Conservation (phyloP, 768 basidiomycete species). For the Hortiboletus flavorubellus region DNA sequence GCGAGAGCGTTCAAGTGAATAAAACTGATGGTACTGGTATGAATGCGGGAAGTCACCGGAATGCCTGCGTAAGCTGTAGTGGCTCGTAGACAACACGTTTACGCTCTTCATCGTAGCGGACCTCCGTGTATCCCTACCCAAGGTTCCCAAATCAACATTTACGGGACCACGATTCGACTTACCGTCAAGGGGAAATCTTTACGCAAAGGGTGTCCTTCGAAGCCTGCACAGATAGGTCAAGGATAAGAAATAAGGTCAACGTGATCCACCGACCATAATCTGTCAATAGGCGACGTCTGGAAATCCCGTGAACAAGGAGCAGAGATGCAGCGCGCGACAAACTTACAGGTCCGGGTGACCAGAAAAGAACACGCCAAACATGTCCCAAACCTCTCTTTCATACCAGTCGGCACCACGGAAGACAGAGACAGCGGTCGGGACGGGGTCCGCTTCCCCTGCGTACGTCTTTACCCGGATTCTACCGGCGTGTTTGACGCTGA, state of each 20-base stretch:
- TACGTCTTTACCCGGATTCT: slow-evolving; percentile 97
- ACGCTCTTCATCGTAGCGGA: slow-evolving; percentile 96
- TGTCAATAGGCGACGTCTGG: slow-evolving; percentile 91
- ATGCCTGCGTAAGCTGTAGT: slow-evolving; percentile 95
- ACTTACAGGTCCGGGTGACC: slow-evolving; percentile 94
- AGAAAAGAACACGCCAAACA: slow-evolving; percentile 95
- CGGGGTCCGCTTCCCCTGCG: slow-evolving; percentile 86
- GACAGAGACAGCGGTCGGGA: slow-evolving; percentile 75
- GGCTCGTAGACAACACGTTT: slow-evolving; percentile 98
- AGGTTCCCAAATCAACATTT: neutral
- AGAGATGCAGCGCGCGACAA: slow-evolving; percentile 1
- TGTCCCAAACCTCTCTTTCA: slow-evolving; percentile 97
- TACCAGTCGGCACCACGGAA: slow-evolving; percentile 98
- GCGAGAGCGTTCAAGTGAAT: neutral
- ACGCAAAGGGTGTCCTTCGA: slow-evolving; percentile 95
- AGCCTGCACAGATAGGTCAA: slow-evolving; percentile 47
- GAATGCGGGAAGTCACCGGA: slow-evolving; percentile 57
- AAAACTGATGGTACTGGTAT: neutral
- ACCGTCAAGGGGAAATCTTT: slow-evolving; percentile 99
- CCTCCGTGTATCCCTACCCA: slow-evolving; percentile 91
- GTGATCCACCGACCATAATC: slow-evolving; percentile 72
- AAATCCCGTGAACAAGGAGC: slow-evolving; percentile 11
- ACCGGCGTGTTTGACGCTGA: slow-evolving; percentile 75
- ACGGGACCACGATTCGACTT: slow-evolving; percentile 24
- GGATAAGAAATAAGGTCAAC: neutral